Conservation (phyloP, 805 yeast genomes). For the Ogataea thermomethanolica region DNA sequence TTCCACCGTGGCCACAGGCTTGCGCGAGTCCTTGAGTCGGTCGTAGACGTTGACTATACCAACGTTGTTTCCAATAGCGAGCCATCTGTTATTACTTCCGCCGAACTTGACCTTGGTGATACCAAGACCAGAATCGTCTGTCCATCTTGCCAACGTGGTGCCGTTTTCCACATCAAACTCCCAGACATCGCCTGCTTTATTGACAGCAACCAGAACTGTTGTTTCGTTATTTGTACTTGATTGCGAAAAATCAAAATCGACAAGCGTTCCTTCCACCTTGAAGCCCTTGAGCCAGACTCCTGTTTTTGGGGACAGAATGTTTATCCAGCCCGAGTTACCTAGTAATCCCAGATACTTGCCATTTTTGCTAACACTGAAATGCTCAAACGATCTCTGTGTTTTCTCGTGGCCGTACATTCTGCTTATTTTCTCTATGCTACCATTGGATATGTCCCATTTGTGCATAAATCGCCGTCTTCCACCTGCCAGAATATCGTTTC, state of each 20-base stretch:
- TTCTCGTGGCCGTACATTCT: conserved; percentile 90
- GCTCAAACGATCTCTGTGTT: conserved; percentile 82
- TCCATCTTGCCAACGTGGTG: conserved; percentile 65
- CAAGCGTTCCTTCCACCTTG: conserved; percentile 81
- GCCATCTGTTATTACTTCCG: conserved; percentile 66
- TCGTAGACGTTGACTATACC: conserved; percentile 92
- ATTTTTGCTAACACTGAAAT: conserved; percentile 70
- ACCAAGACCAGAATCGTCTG: conserved; percentile 81
- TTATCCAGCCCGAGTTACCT: conserved; percentile 91
- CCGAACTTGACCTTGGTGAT: conserved; percentile 75
- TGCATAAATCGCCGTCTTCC: conserved; percentile 92
- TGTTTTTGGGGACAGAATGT: conserved; percentile 66
- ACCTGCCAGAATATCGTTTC: conserved; percentile 64
- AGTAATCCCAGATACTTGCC: conserved; percentile 71
- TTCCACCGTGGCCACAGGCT: conserved; percentile 64
- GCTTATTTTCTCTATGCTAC: conserved; percentile 74
- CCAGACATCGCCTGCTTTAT: conserved; percentile 83
- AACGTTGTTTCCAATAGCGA: conserved; percentile 83
- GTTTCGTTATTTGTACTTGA: conserved; percentile 30
- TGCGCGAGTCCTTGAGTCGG: conserved; percentile 31
- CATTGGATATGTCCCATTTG: conserved; percentile 72
- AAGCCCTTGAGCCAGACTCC: conserved; percentile 89
- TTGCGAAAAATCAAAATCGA: conserved; percentile 70
- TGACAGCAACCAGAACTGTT: conserved; percentile 53
- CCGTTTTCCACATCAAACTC: conserved; percentile 61